Percentiles rank a stretch among this genome's conserved stretches.
These are phyloP conservation scores for Cutaneotrichosporon dermatis DNA, from an alignment of 1,284 basidiomycete genomes.

Conservation along the genomic window DNA sequence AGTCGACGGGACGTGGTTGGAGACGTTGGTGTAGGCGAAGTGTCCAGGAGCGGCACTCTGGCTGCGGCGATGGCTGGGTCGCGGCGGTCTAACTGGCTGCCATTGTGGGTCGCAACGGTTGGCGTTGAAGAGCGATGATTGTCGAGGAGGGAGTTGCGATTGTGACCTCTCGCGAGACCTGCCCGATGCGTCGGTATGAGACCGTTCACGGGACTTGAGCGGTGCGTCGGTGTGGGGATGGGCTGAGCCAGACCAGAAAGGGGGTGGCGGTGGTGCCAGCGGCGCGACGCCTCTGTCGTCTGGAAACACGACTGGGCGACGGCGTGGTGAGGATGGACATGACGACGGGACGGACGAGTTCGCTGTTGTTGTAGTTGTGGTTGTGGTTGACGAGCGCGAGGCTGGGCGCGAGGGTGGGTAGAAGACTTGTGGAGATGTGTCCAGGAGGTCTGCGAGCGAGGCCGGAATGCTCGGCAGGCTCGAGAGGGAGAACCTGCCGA, in stretches of 20 bases:
- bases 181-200: no score
- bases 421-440: constrained; percentile 16
- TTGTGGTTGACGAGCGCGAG: background rate
- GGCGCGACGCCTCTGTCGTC: background rate
- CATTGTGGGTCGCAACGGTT: background rate
- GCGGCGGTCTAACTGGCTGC: background rate
- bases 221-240: constrained; percentile 15
- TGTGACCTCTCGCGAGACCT: background rate
- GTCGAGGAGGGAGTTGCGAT: constrained; percentile 2
- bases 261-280: constrained; percentile 7
- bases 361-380: background rate
- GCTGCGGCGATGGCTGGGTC: background rate
- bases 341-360: background rate
- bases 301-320: background rate
- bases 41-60: constrained; percentile 4
- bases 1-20: background rate
- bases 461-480: constrained; percentile 15
- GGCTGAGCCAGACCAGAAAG: constrained; percentile 1
- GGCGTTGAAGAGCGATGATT: background rate
- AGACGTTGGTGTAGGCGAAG: background rate
- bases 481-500: constrained; percentile 16
- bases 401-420: constrained; percentile 13
- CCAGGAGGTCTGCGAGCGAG: constrained; percentile 3
- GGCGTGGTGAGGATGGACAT: constrained; percentile 13
- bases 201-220: background rate